phyloP scores from a whole-genome alignment of 2,329 filamentous ascomycete genomes.

The Colletotrichum somersetense region DNA sequence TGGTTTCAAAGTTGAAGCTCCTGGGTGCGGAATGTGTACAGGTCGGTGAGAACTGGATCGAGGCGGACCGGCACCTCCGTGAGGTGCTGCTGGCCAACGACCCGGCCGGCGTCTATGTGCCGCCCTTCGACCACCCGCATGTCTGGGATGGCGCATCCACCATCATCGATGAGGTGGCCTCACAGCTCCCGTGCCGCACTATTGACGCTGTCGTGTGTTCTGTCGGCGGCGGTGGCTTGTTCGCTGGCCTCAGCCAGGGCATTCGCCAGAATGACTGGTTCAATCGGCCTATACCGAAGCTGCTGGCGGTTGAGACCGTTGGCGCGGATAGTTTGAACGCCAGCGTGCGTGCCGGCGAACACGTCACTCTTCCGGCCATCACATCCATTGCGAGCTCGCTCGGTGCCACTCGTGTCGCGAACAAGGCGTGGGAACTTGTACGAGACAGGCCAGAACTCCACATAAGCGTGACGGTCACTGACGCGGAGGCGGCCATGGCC shows the following conservation, averaged over 20 bases:
- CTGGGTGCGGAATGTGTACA: slow-evolving; percentile 79
- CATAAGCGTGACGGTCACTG: slow-evolving; percentile 72
- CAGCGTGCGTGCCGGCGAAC: slow-evolving; percentile 66
- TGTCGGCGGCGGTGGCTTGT: slow-evolving; percentile 84
- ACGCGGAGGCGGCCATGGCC: slow-evolving; percentile 84
- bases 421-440: slow-evolving; percentile 75
- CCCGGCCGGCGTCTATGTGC: slow-evolving; percentile 70
- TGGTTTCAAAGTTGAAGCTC: slow-evolving; percentile 77
- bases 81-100: slow-evolving; percentile 68
- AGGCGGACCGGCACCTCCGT: slow-evolving; percentile 76
- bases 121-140: slow-evolving; percentile 76
- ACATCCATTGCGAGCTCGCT: slow-evolving; percentile 82
- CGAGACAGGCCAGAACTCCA: slow-evolving; percentile 50
- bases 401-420: slow-evolving; percentile 78
- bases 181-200: slow-evolving; percentile 54
- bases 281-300: slow-evolving; percentile 54
- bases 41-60: slow-evolving; percentile 74
- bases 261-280: slow-evolving; percentile 63
- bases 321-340: slow-evolving; percentile 79
- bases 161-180: slow-evolving; percentile 65
- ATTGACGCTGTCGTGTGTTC: slow-evolving; percentile 81
- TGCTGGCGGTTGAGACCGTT: slow-evolving; percentile 81
- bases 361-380: slow-evolving; percentile 77
- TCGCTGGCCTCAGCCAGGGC: slow-evolving; percentile 81
- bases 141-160: slow-evolving; percentile 76